Conservation (phyloP, 169 alveolate genomes). For the Cryptosporidium meleagridis region DNA sequence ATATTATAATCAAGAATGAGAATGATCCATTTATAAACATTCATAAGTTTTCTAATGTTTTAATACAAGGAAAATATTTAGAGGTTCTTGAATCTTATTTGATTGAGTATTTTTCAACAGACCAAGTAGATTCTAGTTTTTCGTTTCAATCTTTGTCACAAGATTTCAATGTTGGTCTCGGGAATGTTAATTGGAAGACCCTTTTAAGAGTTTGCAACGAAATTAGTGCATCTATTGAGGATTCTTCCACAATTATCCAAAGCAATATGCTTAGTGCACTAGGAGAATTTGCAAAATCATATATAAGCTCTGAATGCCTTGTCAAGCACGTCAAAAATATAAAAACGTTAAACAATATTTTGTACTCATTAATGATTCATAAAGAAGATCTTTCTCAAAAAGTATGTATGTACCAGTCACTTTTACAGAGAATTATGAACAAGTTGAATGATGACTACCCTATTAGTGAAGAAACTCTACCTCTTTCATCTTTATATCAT, state of each 20-base stretch:
- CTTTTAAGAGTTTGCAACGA: constrained; percentile 9
- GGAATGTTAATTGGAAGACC: constrained; percentile 3
- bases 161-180: background rate
- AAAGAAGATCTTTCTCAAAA: background rate
- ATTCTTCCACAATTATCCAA: background rate
- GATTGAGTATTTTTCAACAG: background rate
- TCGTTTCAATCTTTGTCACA: constrained; percentile 8
- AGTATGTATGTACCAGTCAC: background rate
- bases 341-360: background rate
- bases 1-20: background rate
- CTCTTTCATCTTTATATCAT: constrained; percentile 7
- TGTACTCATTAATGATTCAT: constrained; percentile 40
- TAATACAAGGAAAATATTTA: constrained; percentile 12
- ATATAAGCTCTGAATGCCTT: background rate
- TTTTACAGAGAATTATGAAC: background rate
- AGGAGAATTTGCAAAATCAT: background rate
- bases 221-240: constrained; percentile 11
- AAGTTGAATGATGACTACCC: background rate
- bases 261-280: background rate
- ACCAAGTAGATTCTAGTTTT: background rate
- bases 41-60: constrained; percentile 2
- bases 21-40: background rate
- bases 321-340: background rate
- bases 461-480: background rate
- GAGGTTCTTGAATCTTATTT: constrained; percentile 20